These are phyloP conservation scores for Cairneyella variabilis DNA, from an alignment of 495 filamentous ascomycete species.

Conservation along the genomic window DNA sequence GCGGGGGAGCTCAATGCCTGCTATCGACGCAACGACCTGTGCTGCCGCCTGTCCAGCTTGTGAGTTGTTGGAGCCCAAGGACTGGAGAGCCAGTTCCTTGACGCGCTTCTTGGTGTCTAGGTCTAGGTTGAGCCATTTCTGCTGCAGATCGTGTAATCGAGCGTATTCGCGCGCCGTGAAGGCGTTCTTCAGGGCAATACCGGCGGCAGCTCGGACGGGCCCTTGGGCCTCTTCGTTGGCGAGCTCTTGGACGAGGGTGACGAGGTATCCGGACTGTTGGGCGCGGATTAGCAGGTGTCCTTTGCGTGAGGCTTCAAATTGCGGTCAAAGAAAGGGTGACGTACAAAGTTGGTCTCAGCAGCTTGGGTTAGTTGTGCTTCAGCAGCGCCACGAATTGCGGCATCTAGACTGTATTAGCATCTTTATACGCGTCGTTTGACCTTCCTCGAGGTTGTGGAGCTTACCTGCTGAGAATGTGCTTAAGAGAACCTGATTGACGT, in stretches of 20 bases:
- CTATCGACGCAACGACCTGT: constrained; percentile 92
- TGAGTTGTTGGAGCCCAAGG: constrained; percentile 68
- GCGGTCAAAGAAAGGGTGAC: constrained; percentile 32
- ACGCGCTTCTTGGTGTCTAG: constrained; percentile 75
- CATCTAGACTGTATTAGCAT: constrained; percentile 56
- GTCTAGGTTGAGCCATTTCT: constrained; percentile 81
- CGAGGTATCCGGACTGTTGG: constrained; percentile 77
- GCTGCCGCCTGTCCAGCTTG: constrained; percentile 86
- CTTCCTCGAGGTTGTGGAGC: constrained; percentile 16
- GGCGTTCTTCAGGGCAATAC: constrained; percentile 95
- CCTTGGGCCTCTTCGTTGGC: constrained; percentile 82
- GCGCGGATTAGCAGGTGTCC: constrained; percentile 16
- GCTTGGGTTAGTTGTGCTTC: constrained; percentile 93
- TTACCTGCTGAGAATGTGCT: constrained; percentile 68
- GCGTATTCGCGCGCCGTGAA: constrained; percentile 87
- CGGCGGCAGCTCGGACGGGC: constrained; percentile 85
- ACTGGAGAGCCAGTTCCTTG: constrained; percentile 83
- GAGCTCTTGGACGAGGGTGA: constrained; percentile 85
- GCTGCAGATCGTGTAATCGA: constrained; percentile 81
- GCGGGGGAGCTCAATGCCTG: constrained; percentile 87
- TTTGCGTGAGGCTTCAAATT: constrained; percentile 8
- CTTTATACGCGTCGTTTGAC: neutral
- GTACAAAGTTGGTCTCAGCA: constrained; percentile 89
- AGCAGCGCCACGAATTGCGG: constrained; percentile 78
- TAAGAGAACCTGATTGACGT: constrained; percentile 71